Conservation (phyloP, 768 basidiomycete species). For the Hydnum rufescens region DNA sequence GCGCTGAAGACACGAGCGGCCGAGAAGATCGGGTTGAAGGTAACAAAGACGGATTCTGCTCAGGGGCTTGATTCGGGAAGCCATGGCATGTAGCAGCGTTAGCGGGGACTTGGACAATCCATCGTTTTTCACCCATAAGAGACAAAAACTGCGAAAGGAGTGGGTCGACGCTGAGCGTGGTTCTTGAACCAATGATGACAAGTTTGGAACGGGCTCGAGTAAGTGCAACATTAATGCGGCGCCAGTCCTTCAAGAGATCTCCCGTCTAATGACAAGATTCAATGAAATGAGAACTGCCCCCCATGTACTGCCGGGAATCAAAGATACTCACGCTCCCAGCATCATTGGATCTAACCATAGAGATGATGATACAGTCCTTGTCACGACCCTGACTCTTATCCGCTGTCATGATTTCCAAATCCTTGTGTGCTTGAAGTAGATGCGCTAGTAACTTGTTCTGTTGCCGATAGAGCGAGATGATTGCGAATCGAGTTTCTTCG, state of each 20-base stretch:
- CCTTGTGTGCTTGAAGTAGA: conserved; percentile 32
- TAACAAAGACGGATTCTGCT: not conserved
- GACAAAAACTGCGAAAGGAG: conserved; percentile 57
- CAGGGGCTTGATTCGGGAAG: not conserved
- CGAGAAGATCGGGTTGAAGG: not conserved
- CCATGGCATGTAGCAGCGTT: conserved; percentile 1
- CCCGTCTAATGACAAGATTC: conserved; percentile 38
- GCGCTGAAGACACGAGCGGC: too few relatives aligned
- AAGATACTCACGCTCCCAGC: conserved; percentile 30
- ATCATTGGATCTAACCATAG: conserved; percentile 79
- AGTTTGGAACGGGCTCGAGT: conserved; percentile 84
- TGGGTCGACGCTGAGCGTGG: conserved; percentile 42
- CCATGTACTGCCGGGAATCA: not conserved
- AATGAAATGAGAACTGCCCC: not conserved
- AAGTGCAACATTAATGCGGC: conserved; percentile 90
- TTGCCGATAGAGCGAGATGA: conserved; percentile 86
- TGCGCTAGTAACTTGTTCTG: conserved; percentile 79
- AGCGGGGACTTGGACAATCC: conserved; percentile 39
- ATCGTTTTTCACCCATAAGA: conserved; percentile 48
- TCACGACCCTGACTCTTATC: conserved; percentile 90
- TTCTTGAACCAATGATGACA: conserved; percentile 73
- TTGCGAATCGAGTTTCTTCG: conserved; percentile 48
- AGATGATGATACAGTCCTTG: conserved; percentile 87
- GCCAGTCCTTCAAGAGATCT: conserved; percentile 87
- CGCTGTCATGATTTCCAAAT: conserved; percentile 73